These are phyloP conservation scores for Penicillium paxilli DNA, from an alignment of 495 filamentous ascomycete species.

Conservation along the genomic window DNA sequence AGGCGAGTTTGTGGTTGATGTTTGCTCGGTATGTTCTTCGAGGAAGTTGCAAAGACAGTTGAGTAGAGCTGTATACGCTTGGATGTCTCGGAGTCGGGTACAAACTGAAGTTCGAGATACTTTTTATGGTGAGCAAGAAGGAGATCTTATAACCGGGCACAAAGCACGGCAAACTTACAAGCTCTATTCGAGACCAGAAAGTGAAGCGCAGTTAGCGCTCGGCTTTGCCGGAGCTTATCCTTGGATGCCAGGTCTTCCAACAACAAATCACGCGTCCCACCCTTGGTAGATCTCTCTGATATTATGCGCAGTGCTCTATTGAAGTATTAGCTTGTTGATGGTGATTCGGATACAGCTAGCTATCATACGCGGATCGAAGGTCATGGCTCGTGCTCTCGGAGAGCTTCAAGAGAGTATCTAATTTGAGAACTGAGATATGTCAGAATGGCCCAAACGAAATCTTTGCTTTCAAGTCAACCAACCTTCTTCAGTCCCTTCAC, in stretches of 20 bases:
- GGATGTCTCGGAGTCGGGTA: slow-evolving; percentile 34
- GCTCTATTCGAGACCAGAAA: slow-evolving; percentile 47
- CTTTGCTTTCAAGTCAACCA: too few species aligned
- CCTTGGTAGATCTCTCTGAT: slow-evolving; percentile 46
- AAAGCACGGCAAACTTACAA: slow-evolving; percentile 24
- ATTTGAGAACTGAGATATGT: slow-evolving; percentile 41
- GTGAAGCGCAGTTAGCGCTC: slow-evolving; percentile 43
- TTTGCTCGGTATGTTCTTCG: slow-evolving; percentile 40
- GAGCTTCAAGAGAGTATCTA: slow-evolving; percentile 51
- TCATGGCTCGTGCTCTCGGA: slow-evolving; percentile 51
- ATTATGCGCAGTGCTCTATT: slow-evolving; percentile 50
- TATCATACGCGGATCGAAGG: slow-evolving; percentile 52
- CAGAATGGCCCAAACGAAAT: too few species aligned
- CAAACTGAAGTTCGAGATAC: slow-evolving; percentile 44
- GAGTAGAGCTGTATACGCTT: slow-evolving; percentile 42
- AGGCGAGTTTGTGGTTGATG: slow-evolving; percentile 37
- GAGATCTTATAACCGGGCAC: neutral
- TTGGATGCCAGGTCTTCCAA: slow-evolving; percentile 41
- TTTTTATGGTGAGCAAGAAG: slow-evolving; percentile 16
- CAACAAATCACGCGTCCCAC: slow-evolving; percentile 40
- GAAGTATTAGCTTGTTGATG: slow-evolving; percentile 8
- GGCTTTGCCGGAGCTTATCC: slow-evolving; percentile 31
- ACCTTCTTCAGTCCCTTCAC: slow-evolving; percentile 52
- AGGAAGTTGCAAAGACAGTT: slow-evolving; percentile 52
- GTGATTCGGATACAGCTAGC: slow-evolving; percentile 8